These are phyloP conservation scores for Ogataea haglerorum DNA, from an alignment of 805 yeast species.

Conservation along the genomic window DNA sequence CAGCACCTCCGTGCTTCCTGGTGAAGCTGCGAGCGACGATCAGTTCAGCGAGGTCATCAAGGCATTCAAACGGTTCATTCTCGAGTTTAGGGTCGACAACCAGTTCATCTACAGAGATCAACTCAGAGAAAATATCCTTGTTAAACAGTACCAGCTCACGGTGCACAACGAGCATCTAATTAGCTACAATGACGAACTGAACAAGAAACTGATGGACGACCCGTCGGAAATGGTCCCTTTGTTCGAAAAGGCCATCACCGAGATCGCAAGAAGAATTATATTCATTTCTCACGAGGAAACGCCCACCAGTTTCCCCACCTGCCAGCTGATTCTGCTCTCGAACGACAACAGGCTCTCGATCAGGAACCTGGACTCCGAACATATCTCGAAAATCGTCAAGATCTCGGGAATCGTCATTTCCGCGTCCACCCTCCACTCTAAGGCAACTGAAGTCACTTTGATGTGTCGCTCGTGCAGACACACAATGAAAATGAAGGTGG, in stretches of 20 bases:
- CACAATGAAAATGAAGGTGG: slow-evolving; percentile 58
- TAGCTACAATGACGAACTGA: slow-evolving; percentile 83
- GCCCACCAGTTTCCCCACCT: slow-evolving; percentile 62
- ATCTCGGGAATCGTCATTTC: slow-evolving; percentile 92
- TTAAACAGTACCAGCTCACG: slow-evolving; percentile 65
- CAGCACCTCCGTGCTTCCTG: slow-evolving; percentile 83
- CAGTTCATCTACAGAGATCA: slow-evolving; percentile 88
- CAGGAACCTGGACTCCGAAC: slow-evolving; percentile 80
- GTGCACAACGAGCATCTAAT: slow-evolving; percentile 84
- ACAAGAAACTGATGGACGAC: slow-evolving; percentile 77
- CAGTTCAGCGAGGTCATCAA: slow-evolving; percentile 65
- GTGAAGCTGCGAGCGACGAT: slow-evolving; percentile 65
- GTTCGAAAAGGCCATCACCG: slow-evolving; percentile 79
- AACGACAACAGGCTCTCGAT: slow-evolving; percentile 69
- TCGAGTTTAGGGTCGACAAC: slow-evolving; percentile 81
- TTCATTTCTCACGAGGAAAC: slow-evolving; percentile 50
- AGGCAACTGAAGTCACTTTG: slow-evolving; percentile 79
- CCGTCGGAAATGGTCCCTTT: slow-evolving; percentile 86
- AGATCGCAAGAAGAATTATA: slow-evolving; percentile 75
- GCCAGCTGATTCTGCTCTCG: slow-evolving; percentile 77
- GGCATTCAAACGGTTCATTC: slow-evolving; percentile 75
- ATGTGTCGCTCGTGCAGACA: slow-evolving; percentile 89
- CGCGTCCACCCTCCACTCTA: slow-evolving; percentile 81
- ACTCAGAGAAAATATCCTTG: slow-evolving; percentile 78
- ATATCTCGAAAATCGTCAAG: slow-evolving; percentile 84